phyloP scores from a whole-genome alignment of 208 protist genomes.

The Trypanosoma rangeli region DNA sequence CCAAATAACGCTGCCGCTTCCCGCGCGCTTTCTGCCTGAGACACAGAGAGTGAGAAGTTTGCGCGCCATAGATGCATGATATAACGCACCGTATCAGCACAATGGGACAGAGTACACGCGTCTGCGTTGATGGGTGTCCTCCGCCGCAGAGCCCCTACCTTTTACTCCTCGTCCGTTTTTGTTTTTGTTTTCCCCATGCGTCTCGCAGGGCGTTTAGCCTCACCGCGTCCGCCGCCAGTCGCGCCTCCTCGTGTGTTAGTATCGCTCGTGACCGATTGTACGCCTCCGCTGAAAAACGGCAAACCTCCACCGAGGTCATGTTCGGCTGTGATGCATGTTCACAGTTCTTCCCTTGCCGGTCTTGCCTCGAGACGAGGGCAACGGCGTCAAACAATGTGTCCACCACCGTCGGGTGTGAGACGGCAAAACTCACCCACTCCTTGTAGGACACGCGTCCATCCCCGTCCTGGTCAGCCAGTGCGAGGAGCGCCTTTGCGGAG shows the following conservation, averaged over 20 bases:
- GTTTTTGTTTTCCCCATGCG: background rate
- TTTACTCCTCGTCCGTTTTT: background rate
- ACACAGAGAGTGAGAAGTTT: background rate
- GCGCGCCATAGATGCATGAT: background rate
- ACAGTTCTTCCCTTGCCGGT: background rate
- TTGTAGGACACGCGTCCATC: conserved; percentile 48
- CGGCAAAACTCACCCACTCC: conserved; percentile 55
- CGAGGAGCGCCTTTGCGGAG: conserved; percentile 39
- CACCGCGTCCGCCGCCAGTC: conserved; percentile 12
- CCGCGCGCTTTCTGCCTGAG: too few species aligned
- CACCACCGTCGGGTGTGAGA: conserved; percentile 41
- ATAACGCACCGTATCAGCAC: background rate
- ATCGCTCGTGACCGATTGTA: conserved; percentile 7
- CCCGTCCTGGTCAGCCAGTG: conserved; percentile 47
- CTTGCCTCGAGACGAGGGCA: background rate
- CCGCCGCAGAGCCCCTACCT: background rate
- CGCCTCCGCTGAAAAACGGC: background rate
- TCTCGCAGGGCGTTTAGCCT: background rate
- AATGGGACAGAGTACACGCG: background rate
- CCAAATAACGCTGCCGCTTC: background rate
- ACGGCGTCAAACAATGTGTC: conserved; percentile 35
- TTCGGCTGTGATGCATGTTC: background rate
- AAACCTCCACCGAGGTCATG: background rate
- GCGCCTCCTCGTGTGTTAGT: conserved; percentile 15
- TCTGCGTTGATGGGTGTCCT: background rate